phyloP scores from a whole-genome alignment of 129 eudicot species.

The Glebionis coronaria region DNA sequence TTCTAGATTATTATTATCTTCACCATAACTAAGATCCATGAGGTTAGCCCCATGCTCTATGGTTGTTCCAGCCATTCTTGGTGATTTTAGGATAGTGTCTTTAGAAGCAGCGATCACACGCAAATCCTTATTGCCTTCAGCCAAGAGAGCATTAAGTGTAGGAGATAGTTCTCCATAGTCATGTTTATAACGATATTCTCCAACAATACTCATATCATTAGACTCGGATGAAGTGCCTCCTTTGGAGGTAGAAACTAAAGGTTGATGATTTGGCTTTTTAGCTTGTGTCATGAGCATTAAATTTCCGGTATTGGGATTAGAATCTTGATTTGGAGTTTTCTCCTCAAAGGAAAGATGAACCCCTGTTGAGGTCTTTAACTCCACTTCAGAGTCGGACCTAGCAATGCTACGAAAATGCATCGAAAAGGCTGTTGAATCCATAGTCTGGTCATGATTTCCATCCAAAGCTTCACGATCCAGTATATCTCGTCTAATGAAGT shows the following conservation, averaged over 20 bases:
- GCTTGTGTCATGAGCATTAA: constrained; percentile 65
- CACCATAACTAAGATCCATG: constrained; percentile 26
- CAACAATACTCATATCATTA: constrained; percentile 87
- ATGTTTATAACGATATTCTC: constrained; percentile 50
- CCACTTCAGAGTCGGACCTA: constrained; percentile 73
- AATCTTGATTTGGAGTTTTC: constrained; percentile 55
- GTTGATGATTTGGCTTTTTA: constrained; percentile 37
- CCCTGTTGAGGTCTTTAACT: constrained; percentile 68
- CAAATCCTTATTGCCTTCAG: constrained; percentile 50
- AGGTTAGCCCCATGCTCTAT: constrained; percentile 25
- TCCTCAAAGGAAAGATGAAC: constrained; percentile 67
- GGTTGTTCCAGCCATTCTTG: constrained; percentile 16
- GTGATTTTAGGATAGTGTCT: constrained; percentile 30
- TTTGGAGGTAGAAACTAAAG: constrained; percentile 37
- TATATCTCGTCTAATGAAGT: constrained; percentile 62
- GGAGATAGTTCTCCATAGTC: constrained; percentile 77
- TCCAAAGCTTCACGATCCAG: constrained; percentile 61
- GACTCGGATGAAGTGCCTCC: constrained; percentile 41
- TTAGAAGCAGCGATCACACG: constrained; percentile 26
- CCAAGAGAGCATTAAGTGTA: constrained; percentile 57
- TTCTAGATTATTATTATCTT: constrained; percentile 24
- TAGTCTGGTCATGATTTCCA: constrained; percentile 76
- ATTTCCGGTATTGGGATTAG: constrained; percentile 28
- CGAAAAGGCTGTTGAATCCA: constrained; percentile 96
- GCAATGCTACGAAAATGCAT: constrained; percentile 90